Conservation (phyloP, 495 filamentous ascomycete species). For the Clohesyomyces aquaticus region DNA sequence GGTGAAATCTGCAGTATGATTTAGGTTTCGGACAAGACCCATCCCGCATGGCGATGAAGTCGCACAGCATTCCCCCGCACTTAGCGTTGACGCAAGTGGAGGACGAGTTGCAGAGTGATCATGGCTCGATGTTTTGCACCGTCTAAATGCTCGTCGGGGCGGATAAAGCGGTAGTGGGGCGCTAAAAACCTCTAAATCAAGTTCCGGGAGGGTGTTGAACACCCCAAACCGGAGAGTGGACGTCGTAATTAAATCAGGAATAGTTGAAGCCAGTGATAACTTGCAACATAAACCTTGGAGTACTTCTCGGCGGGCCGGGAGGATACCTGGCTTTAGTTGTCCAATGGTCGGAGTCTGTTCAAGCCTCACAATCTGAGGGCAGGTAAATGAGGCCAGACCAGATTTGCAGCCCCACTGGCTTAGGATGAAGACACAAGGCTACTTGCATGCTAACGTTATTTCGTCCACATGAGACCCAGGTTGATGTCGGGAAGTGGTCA, state of each 20-base stretch:
- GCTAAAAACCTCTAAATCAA: not conserved
- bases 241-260: constrained; percentile 9
- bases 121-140: constrained; percentile 16
- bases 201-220: no score
- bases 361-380: not conserved
- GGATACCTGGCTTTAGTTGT: no score
- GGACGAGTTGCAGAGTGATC: constrained; percentile 16
- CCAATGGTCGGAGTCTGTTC: not conserved
- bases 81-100: constrained; percentile 1
- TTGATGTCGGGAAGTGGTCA: not conserved
- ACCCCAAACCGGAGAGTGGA: no score
- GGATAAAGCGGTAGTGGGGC: constrained; percentile 23
- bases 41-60: not conserved
- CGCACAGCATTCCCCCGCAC: constrained; percentile 23
- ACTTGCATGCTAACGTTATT: no score
- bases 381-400: not conserved
- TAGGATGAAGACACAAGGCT: not conserved
- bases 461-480: not conserved
- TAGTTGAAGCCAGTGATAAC: not conserved
- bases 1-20: constrained; percentile 6
- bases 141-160: not conserved
- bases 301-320: no score
- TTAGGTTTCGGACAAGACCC: constrained; percentile 11
- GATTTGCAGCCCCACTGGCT: not conserved
- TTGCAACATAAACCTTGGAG: not conserved